A percentile compares a stretch with the other conserved stretches of the same genome.
Evolutionary conservation across 768 basidiomycete genomes (phyloP).

Genomic region (Psilocybe cubensis): DNA sequence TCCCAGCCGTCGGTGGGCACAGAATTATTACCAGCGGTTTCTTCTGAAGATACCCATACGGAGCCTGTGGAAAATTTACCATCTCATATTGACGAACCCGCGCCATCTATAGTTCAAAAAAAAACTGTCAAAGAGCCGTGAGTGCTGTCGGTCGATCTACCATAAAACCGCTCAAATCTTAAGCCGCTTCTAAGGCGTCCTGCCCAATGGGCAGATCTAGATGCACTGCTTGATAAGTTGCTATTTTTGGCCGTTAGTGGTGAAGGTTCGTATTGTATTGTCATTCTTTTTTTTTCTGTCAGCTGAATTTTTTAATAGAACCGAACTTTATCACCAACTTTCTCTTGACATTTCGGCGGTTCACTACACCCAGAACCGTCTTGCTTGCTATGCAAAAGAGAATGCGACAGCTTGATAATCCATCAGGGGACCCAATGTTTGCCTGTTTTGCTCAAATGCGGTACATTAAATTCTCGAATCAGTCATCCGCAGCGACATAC

Average conservation of each 20-base stretch:
- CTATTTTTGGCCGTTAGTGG: slow-evolving; percentile 84
- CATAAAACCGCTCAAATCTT: not conserved
- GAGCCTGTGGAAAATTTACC: slow-evolving; percentile 13
- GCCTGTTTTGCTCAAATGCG: slow-evolving; percentile 89
- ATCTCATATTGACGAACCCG: slow-evolving; percentile 18
- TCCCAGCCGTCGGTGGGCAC: slow-evolving; percentile 39
- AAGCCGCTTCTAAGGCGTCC: slow-evolving; percentile 42
- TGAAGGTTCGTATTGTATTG: slow-evolving; percentile 57
- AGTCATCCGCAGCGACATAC: not conserved
- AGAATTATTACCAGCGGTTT: not conserved
- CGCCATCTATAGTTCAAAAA: slow-evolving; percentile 28
- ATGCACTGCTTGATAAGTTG: slow-evolving; percentile 81
- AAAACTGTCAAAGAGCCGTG: slow-evolving; percentile 57
- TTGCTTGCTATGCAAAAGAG: slow-evolving; percentile 89
- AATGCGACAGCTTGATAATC: slow-evolving; percentile 75
- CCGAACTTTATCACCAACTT: slow-evolving; percentile 79
- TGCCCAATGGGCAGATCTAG: slow-evolving; percentile 73
- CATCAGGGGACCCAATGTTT: slow-evolving; percentile 81
- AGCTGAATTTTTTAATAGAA: slow-evolving; percentile 45
- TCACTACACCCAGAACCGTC: slow-evolving; percentile 77
- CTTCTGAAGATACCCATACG: slow-evolving; percentile 13
- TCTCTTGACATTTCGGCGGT: slow-evolving; percentile 82
- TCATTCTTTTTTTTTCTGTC: not conserved
- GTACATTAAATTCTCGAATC: slow-evolving; percentile 37
- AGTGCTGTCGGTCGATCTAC: slow-evolving; percentile 28